Conservation (phyloP, 2,329 filamentous ascomycete genomes). For the Aspergillus piperis region DNA sequence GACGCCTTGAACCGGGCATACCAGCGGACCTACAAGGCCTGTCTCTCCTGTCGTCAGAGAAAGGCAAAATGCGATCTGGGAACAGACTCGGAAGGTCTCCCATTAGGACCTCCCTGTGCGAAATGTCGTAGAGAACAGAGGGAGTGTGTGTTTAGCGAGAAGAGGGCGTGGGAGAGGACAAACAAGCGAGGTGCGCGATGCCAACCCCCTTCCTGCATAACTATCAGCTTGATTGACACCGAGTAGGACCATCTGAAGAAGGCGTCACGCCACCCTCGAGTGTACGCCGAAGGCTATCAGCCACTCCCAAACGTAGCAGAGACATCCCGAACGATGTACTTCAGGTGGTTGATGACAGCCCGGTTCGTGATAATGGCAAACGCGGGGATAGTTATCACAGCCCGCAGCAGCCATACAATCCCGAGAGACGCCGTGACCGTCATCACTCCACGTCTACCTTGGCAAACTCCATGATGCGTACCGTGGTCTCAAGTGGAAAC, state of each 20-base stretch:
- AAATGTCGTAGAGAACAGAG: constrained; percentile 54
- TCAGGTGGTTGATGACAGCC: constrained; percentile 5
- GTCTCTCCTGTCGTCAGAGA: constrained; percentile 54
- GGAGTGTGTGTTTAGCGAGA: constrained; percentile 51
- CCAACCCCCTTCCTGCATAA: background rate
- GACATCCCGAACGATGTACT: constrained; percentile 1
- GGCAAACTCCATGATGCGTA: constrained; percentile 43
- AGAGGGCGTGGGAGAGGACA: constrained; percentile 43
- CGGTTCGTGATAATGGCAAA: constrained; percentile 3
- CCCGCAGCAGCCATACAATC: constrained; percentile 5
- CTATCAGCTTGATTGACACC: background rate
- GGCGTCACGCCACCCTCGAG: constrained; percentile 7
- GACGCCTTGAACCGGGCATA: constrained; percentile 40
- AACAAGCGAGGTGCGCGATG: constrained; percentile 34
- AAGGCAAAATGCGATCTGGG: constrained; percentile 56
- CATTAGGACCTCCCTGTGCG: constrained; percentile 47
- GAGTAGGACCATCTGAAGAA: constrained; percentile 17
- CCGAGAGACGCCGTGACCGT: constrained; percentile 16
- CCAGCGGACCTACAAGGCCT: constrained; percentile 58
- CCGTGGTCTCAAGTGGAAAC: constrained; percentile 55
- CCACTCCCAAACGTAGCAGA: background rate
- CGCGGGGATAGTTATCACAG: background rate
- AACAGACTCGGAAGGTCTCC: constrained; percentile 41
- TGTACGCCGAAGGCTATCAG: constrained; percentile 13
- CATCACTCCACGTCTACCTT: constrained; percentile 34